Evolutionary conservation across 2,329 filamentous ascomycete genomes (phyloP).

Genomic region (Scytalidium lignicola): DNA sequence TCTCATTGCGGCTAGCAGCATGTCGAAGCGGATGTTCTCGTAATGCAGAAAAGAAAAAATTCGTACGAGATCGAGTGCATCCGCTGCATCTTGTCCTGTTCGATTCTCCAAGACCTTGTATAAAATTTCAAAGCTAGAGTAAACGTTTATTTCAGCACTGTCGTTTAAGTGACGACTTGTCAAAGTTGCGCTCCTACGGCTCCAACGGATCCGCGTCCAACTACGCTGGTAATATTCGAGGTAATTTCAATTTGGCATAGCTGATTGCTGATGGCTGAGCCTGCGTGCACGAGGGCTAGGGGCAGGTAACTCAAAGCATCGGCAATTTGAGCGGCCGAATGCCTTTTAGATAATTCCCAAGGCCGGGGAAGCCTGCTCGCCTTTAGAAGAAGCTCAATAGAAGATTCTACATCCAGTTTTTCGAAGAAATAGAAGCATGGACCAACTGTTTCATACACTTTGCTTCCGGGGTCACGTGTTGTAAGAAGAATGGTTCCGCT

Average conservation of each 20-base stretch:
- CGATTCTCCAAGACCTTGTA: slow-evolving; percentile 17
- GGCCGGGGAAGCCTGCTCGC: slow-evolving; percentile 8
- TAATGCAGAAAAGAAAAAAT: slow-evolving; percentile 28
- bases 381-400: slow-evolving; percentile 23
- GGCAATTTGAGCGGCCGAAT: slow-evolving; percentile 13
- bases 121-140: slow-evolving; percentile 24
- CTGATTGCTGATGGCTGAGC: background rate
- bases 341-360: slow-evolving; percentile 1
- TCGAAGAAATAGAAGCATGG: slow-evolving; percentile 13
- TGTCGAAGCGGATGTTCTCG: slow-evolving; percentile 22
- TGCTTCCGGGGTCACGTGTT: slow-evolving; percentile 27
- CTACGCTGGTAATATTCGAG: too few relatives aligned
- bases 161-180: too few relatives aligned
- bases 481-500: slow-evolving; percentile 31
- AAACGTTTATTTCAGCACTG: slow-evolving; percentile 18
- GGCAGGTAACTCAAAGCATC: slow-evolving; percentile 21
- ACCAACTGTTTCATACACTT: slow-evolving; percentile 25
- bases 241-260: slow-evolving; percentile 1
- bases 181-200: too few relatives aligned
- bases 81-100: slow-evolving; percentile 14
- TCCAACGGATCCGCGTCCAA: too few relatives aligned
- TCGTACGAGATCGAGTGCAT: slow-evolving; percentile 29
- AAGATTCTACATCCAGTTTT: slow-evolving; percentile 19
- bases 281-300: slow-evolving; percentile 26
- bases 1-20: slow-evolving; percentile 14